Evolutionary conservation across 148 eudicot species (phyloP).

Genomic region (Pharnaceum exiguum): DNA sequence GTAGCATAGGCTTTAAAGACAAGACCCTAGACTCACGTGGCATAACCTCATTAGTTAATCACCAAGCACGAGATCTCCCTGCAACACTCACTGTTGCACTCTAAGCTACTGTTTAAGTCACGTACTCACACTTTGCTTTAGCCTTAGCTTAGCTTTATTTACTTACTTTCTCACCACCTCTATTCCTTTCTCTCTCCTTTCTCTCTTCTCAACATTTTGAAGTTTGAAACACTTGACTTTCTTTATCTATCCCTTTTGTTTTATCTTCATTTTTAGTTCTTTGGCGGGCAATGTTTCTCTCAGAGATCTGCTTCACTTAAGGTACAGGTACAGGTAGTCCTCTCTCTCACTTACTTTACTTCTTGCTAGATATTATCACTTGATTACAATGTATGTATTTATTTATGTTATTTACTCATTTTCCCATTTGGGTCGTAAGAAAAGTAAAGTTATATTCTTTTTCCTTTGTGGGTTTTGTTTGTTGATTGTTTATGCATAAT

Average conservation of each 20-base stretch:
- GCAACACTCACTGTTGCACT: background rate
- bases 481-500: too few relatives aligned
- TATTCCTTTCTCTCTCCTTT: background rate
- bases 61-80: background rate
- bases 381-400: too few relatives aligned
- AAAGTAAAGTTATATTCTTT: too few relatives aligned
- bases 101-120: too few relatives aligned
- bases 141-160: background rate
- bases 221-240: background rate
- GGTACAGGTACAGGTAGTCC: background rate
- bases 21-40: background rate
- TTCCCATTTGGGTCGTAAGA: too few relatives aligned
- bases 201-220: background rate
- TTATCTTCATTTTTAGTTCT: background rate
- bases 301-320: background rate
- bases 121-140: conserved; percentile 1
- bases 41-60: background rate
- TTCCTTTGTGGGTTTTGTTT: too few relatives aligned
- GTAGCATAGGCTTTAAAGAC: background rate
- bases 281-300: conserved; percentile 1
- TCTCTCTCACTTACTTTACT: background rate
- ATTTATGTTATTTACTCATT: too few relatives aligned
- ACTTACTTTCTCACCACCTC: background rate
- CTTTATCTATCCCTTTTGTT: background rate
- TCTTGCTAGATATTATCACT: too few relatives aligned